A percentile compares a stretch with the other conserved stretches of the same genome.
Conservation (phyloP, 176 grass and related monocot genomes). For the Thalia dealbata region DNA sequence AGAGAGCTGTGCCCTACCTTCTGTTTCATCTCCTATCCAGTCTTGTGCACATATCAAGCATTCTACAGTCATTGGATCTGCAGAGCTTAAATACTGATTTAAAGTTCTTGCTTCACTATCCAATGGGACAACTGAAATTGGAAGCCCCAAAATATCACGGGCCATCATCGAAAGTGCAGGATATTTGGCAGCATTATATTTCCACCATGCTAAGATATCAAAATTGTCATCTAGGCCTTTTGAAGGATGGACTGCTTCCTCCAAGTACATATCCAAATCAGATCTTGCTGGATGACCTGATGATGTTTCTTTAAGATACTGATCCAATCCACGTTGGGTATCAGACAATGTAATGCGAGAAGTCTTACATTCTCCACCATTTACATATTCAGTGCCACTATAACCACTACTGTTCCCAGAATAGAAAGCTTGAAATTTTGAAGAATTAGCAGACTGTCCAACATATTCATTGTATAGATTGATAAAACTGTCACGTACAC, state of each 20-base stretch:
- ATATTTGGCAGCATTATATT: constrained; percentile 90
- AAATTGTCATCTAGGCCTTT: constrained; percentile 72
- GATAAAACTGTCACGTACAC: constrained; percentile 58
- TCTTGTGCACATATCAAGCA: constrained; percentile 88
- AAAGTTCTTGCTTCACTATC: constrained; percentile 64
- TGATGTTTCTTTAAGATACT: constrained; percentile 95
- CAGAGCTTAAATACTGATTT: constrained; percentile 84
- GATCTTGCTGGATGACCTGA: constrained; percentile 79
- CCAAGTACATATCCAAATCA: constrained; percentile 93
- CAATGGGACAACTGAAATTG: constrained; percentile 69
- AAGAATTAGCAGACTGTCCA: constrained; percentile 55
- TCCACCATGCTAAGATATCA: constrained; percentile 97
- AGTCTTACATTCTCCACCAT: constrained; percentile 63
- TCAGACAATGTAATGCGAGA: constrained; percentile 89
- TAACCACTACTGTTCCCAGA: constrained; percentile 48
- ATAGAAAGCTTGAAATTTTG: constrained; percentile 60
- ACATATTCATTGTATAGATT: constrained; percentile 87
- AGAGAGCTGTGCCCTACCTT: constrained; percentile 32
- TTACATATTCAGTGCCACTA: constrained; percentile 42
- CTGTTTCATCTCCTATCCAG: constrained; percentile 67
- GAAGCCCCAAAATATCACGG: constrained; percentile 74
- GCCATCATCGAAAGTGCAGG: constrained; percentile 90
- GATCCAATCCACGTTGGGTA: constrained; percentile 85
- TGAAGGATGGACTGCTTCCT: constrained; percentile 78
- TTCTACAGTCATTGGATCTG: constrained; percentile 64